A percentile compares a stretch with the other conserved stretches of the same genome.
These are phyloP conservation scores for Golubevia sp. DNA, from an alignment of 1,284 basidiomycete species.

Conservation along the genomic window DNA sequence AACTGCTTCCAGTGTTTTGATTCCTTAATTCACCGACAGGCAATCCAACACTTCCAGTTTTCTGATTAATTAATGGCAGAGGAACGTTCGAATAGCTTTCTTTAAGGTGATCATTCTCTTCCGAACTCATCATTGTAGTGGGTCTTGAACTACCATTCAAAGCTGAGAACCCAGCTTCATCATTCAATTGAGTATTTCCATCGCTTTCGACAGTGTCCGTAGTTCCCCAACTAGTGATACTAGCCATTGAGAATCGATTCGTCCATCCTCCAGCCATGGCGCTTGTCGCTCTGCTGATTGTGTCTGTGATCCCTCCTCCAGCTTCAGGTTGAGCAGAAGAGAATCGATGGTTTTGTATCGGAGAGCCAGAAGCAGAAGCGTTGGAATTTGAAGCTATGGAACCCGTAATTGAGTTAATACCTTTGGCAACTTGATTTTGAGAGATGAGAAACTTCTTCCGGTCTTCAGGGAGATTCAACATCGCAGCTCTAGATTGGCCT, in stretches of 20 bases:
- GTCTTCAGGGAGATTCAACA: conserved; percentile 71
- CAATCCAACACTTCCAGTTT: no score
- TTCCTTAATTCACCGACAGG: conserved; percentile 6
- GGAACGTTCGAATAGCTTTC: no score
- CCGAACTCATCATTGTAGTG: no score
- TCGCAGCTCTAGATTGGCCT: conserved; percentile 70
- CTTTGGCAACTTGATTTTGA: conserved; percentile 34
- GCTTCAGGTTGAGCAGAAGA: conserved; percentile 70
- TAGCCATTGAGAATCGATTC: conserved; percentile 74
- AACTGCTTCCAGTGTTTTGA: conserved; percentile 31
- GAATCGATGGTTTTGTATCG: conserved; percentile 34
- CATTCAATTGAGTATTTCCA: conserved; percentile 13
- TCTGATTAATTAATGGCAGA: no score
- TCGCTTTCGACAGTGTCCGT: conserved; percentile 17
- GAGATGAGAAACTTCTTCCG: conserved; percentile 73
- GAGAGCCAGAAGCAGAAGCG: no score
- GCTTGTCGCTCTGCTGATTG: conserved; percentile 25
- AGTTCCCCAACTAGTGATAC: conserved; percentile 67
- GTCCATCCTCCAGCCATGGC: conserved; percentile 65
- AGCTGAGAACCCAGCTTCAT: conserved; percentile 10
- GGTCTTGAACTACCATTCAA: neutral
- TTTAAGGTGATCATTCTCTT: no score
- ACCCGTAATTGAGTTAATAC: neutral
- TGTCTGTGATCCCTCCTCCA: conserved; percentile 69
- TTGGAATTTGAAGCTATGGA: neutral